Evolutionary conservation across 192 early-diverging fungal genomes (phyloP).

Genomic region (Coemansia sp.): DNA sequence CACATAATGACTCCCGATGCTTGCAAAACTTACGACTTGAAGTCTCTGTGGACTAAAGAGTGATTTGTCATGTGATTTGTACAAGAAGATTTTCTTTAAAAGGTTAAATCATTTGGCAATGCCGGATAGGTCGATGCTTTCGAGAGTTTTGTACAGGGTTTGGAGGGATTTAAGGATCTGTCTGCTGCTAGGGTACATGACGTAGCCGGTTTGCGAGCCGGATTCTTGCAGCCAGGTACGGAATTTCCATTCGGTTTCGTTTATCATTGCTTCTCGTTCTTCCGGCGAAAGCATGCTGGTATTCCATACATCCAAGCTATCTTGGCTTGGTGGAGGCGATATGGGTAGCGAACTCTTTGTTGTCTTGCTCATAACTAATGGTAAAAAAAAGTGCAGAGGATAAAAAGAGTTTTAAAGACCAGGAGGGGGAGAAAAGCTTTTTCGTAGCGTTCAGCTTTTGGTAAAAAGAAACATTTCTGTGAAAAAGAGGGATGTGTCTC

Average conservation of each 20-base stretch:
- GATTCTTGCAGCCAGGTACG: conserved; percentile 31
- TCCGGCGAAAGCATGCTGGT: conserved; percentile 7
- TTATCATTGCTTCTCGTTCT: conserved; percentile 32
- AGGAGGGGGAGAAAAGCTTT: background rate
- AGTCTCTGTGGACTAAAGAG: conserved; percentile 35
- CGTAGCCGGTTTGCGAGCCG: conserved; percentile 26
- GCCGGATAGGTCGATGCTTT: conserved; percentile 32
- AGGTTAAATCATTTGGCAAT: background rate
- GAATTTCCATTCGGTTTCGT: conserved; percentile 41
- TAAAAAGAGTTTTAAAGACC: background rate
- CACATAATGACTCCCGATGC: conserved; percentile 52
- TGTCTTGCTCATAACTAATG: background rate
- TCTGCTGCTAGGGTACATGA: conserved; percentile 43
- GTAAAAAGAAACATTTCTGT: too few relatives aligned
- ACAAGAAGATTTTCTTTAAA: too few relatives aligned
- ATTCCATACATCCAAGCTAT: too few relatives aligned
- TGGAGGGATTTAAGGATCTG: conserved; percentile 46
- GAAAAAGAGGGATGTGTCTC: too few relatives aligned
- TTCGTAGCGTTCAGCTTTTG: too few relatives aligned
- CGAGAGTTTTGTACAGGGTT: conserved; percentile 16
- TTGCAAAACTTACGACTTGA: conserved; percentile 30
- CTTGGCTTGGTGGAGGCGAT: too few relatives aligned
- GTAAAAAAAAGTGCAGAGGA: conserved; percentile 2
- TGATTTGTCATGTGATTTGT: too few relatives aligned
- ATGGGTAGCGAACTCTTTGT: too few relatives aligned